phyloP scores from a whole-genome alignment of 345 rosid genomes.

The Dipteronia dyeriana region DNA sequence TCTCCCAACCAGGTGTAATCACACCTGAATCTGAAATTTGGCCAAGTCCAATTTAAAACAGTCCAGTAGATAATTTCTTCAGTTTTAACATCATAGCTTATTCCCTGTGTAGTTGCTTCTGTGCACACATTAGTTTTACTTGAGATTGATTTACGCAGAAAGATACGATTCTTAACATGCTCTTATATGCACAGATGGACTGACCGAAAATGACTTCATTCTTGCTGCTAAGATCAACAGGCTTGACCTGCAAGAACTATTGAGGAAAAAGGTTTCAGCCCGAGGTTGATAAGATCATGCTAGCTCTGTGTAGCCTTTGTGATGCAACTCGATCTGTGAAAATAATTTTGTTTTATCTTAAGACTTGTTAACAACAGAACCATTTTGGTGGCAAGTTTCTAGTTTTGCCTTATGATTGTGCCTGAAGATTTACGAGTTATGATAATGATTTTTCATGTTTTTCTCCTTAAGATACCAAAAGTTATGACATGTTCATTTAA shows the following conservation, averaged over 20 bases:
- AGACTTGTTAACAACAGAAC: background rate
- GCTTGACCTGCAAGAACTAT: conserved; percentile 56
- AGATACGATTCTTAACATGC: background rate
- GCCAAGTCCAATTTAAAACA: background rate
- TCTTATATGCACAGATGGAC: conserved; percentile 52
- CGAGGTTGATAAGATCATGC: background rate
- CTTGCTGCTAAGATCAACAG: conserved; percentile 83
- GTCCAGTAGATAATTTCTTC: too few relatives aligned
- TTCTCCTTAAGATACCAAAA: background rate
- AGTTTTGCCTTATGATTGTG: background rate
- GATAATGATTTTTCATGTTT: background rate
- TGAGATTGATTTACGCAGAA: background rate
- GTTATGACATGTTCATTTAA: background rate
- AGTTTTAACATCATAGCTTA: too few relatives aligned
- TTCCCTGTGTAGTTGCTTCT: background rate
- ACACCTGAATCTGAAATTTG: too few relatives aligned
- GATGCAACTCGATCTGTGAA: background rate
- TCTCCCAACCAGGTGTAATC: too few relatives aligned
- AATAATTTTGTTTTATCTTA: background rate
- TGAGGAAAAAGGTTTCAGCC: conserved; percentile 46
- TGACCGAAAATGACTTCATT: conserved; percentile 91
- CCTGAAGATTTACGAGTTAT: background rate
- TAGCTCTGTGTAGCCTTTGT: background rate
- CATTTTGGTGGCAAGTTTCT: background rate
- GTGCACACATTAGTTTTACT: background rate